Base-by-base conservation (phyloP, 2,329 filamentous ascomycete genomes). In the Aspergillus spinulosporus region DNA sequence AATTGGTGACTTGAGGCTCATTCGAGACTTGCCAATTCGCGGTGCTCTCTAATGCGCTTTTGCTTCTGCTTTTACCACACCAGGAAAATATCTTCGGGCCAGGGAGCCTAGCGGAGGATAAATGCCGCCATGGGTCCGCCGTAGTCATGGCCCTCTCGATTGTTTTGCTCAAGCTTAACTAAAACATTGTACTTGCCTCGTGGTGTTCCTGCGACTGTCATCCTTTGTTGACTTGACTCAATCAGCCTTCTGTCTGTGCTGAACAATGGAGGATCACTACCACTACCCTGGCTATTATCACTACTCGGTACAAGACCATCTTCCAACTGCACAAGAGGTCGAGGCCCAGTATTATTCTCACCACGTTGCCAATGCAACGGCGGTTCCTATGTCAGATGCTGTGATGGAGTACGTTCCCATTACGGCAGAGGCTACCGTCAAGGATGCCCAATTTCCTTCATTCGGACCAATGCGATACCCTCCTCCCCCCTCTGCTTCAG, bases 231-330 rank as follows among this genome's bases (percentile, higher is more conserved):
- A 40, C 37, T 40, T 26, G 39, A 21, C 46, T 45, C n/a, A 51
- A 6, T 40, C 26, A 39, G 9, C 26, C 9, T 37, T n/a, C 12
- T 51, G 26, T 50, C 47, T 48, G 39, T 49, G 15, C 28, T 21
- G 34, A 39, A 59, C 54, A 28, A 59, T 59, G 57, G 57, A 57
- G 21, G 29, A 29, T 50, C n/a, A 46, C 40, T 48, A 45, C 9
- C 37, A 29, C 21, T 57, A 40, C 21, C n/a, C n/a, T 49, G 50
- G 36, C 9, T 54, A 28, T 34, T 45, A 49, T 32, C 6, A 44
- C 43, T 43, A 32, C 11, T 45, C 11, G 11, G 37, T 29, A 14
- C 55, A 43, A 15, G 36, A 21, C 47, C 29, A 43, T 21, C 36
- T 51, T 29, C 26, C 51, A 32, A 40, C 57, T 29, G 34, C 42